phyloP scores from a whole-genome alignment of 2,329 filamentous ascomycete species.

The Claviceps sp. region DNA sequence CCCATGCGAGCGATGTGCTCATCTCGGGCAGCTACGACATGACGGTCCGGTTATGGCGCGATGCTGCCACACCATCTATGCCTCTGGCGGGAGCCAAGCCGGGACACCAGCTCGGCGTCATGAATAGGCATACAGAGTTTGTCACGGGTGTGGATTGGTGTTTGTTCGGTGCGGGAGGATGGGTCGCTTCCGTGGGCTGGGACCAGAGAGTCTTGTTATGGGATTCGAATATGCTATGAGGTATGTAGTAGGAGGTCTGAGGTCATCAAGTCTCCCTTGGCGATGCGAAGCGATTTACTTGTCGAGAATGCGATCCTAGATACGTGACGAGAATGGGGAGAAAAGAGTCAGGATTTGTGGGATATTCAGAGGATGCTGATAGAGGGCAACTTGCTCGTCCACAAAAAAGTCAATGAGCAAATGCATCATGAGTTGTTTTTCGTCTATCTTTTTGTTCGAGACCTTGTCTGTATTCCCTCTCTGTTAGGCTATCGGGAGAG shows the following conservation, averaged over 20 bases:
- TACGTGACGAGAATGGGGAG: too few species aligned
- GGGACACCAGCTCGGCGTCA: slow-evolving; percentile 65
- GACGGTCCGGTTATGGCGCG: slow-evolving; percentile 89
- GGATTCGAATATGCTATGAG: slow-evolving; percentile 64
- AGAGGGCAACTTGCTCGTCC: too few species aligned
- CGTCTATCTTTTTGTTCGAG: too few species aligned
- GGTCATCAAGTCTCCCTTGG: slow-evolving; percentile 6
- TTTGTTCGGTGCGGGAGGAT: slow-evolving; percentile 85
- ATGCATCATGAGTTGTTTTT: too few species aligned
- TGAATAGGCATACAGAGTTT: slow-evolving; percentile 92
- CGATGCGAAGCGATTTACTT: too few species aligned
- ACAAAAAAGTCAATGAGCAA: too few species aligned
- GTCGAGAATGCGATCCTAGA: too few species aligned
- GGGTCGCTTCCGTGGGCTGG: slow-evolving; percentile 92
- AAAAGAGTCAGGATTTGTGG: too few species aligned
- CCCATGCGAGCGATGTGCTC: slow-evolving; percentile 78
- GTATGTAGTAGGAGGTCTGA: slow-evolving; percentile 19
- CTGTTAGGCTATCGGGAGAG: too few species aligned
- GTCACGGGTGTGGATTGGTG: slow-evolving; percentile 97
- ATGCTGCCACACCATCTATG: slow-evolving; percentile 38
- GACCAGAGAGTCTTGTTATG: slow-evolving; percentile 84
- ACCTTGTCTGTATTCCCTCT: too few species aligned
- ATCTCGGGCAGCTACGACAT: slow-evolving; percentile 93
- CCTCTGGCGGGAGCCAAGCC: slow-evolving; percentile 27
- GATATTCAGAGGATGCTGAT: too few species aligned